Evolutionary conservation across 2,329 filamentous ascomycete species (phyloP).

Genomic region (Akanthomyces uredinophilus): DNA sequence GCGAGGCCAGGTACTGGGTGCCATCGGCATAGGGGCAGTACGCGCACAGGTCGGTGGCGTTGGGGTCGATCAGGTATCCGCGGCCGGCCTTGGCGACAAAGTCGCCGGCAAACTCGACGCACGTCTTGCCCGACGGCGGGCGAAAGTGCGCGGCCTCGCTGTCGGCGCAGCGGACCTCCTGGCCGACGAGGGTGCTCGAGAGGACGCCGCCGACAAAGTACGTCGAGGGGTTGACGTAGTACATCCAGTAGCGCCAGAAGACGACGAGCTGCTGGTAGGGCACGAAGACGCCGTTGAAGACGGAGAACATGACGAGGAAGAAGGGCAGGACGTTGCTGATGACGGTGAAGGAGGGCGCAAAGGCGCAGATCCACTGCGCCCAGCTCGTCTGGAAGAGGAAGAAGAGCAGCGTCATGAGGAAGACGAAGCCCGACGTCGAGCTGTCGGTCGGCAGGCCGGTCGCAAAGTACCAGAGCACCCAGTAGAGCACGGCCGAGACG

Average conservation of each 20-base stretch:
- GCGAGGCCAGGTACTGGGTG: conserved; percentile 58
- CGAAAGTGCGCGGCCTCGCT: conserved; percentile 45
- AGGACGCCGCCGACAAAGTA: conserved; percentile 70
- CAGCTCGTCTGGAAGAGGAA: conserved; percentile 69
- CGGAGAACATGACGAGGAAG: conserved; percentile 71
- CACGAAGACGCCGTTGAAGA: conserved; percentile 74
- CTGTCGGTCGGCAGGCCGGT: conserved; percentile 63
- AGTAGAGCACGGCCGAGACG: conserved; percentile 62
- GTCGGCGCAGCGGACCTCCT: conserved; percentile 43
- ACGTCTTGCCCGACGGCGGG: conserved; percentile 59
- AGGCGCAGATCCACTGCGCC: conserved; percentile 83
- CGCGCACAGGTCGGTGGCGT: conserved; percentile 54
- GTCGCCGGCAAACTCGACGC: conserved; percentile 55
- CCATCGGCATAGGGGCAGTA: conserved; percentile 60
- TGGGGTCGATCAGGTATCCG: conserved; percentile 61
- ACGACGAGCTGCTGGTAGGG: conserved; percentile 59
- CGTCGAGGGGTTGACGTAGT: conserved; percentile 63
- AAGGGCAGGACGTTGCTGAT: conserved; percentile 73
- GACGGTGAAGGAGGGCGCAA: conserved; percentile 72
- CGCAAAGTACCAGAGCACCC: conserved; percentile 71
- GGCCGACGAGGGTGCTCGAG: conserved; percentile 52
- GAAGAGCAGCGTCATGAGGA: conserved; percentile 73
- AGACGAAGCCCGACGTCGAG: conserved; percentile 66
- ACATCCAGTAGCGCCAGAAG: conserved; percentile 69
- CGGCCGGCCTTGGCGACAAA: conserved; percentile 45